Evolutionary conservation across 306 rosid genomes (phyloP).

Genomic region (Herpetospermum pedunculosum): DNA sequence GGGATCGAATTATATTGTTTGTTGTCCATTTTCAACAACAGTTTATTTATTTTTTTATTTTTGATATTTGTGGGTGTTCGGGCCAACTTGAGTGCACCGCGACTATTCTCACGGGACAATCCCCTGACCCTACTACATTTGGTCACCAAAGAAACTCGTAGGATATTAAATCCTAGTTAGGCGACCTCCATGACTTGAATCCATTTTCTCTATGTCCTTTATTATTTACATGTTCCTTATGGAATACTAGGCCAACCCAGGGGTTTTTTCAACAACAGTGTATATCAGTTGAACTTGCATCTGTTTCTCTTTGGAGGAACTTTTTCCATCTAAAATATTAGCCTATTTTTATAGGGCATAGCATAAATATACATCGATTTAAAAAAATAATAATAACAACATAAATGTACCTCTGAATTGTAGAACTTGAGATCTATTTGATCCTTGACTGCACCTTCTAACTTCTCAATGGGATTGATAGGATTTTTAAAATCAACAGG

Average conservation of each 20-base stretch:
- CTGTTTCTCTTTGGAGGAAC: neutral
- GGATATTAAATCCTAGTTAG: too few species aligned
- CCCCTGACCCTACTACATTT: too few species aligned
- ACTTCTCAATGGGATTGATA: constrained; percentile 75
- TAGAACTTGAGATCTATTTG: constrained; percentile 70
- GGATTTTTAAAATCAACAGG: constrained; percentile 74
- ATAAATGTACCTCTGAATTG: constrained; percentile 65
- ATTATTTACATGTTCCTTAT: too few species aligned
- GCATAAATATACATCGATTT: too few species aligned
- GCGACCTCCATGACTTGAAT: too few species aligned
- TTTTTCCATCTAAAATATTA: neutral
- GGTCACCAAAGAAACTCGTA: too few species aligned
- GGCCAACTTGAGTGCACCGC: too few species aligned
- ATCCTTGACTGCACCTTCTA: constrained; percentile 44
- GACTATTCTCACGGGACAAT: too few species aligned
- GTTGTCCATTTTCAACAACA: neutral
- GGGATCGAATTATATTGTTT: neutral
- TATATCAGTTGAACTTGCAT: neutral
- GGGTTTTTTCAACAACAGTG: neutral
- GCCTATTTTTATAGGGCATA: neutral
- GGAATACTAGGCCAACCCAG: too few species aligned
- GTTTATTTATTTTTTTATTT: too few species aligned
- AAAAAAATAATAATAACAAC: neutral
- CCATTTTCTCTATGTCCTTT: too few species aligned
- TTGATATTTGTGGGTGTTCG: too few species aligned